Conservation (phyloP, 495 filamentous ascomycete genomes). For the Aspergillus heteromorphus region DNA sequence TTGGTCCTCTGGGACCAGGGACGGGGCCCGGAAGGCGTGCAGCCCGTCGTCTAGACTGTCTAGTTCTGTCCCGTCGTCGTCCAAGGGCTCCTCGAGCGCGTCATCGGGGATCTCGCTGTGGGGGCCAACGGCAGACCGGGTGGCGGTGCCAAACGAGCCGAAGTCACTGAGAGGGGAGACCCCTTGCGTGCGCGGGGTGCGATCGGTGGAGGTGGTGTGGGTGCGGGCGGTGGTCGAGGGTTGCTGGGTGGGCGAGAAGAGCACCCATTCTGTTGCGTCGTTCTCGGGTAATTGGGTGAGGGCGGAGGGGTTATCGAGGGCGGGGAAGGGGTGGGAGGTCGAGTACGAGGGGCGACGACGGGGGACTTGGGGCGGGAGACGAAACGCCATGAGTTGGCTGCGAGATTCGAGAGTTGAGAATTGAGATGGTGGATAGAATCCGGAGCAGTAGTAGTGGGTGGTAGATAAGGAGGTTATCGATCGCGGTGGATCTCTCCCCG, state of each 20-base stretch:
- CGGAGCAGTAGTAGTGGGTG: constrained; percentile 4
- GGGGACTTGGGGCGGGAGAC: constrained; percentile 62
- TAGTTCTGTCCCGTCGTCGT: constrained; percentile 66
- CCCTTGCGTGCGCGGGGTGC: constrained; percentile 65
- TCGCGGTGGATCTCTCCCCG: constrained; percentile 24
- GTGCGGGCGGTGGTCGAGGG: constrained; percentile 58
- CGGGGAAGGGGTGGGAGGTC: constrained; percentile 38
- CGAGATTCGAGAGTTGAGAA: background rate
- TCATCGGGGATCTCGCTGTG: constrained; percentile 46
- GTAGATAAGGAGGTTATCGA: constrained; percentile 17
- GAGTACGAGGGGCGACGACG: constrained; percentile 53
- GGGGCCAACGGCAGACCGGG: constrained; percentile 42
- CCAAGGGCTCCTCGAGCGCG: constrained; percentile 47
- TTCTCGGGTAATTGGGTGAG: constrained; percentile 39
- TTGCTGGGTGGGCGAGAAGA: constrained; percentile 69
- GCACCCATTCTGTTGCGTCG: constrained; percentile 89
- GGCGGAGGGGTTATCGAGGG: constrained; percentile 33
- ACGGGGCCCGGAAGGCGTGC: constrained; percentile 71
- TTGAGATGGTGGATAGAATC: background rate
- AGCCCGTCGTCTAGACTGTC: constrained; percentile 90
- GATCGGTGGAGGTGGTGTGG: constrained; percentile 66
- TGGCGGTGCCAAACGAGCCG: constrained; percentile 69
- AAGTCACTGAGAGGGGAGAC: constrained; percentile 77
- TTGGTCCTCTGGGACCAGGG: constrained; percentile 50
- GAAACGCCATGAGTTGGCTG: constrained; percentile 70